A percentile compares a stretch with the other conserved stretches of the same genome.
phyloP scores from a whole-genome alignment of 1,284 basidiomycete species.

The Porogramme epimiltina region DNA sequence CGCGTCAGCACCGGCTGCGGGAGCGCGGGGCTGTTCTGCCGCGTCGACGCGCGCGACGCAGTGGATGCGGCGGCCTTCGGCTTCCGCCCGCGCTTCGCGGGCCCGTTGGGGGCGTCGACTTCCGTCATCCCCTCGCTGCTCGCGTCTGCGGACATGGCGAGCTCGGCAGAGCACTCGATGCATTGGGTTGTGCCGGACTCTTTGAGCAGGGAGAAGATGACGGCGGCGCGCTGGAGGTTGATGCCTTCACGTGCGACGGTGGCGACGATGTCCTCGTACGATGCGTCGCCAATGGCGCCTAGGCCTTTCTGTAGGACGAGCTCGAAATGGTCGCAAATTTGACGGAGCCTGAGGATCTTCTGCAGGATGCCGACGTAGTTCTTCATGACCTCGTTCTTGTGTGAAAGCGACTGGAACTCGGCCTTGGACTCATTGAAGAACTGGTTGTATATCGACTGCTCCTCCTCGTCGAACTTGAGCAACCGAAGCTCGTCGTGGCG shows the following conservation, averaged over 20 bases:
- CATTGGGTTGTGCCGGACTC: slow-evolving; percentile 89
- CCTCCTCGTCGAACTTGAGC: slow-evolving; percentile 83
- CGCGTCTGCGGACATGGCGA: slow-evolving; percentile 55
- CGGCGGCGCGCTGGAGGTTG: slow-evolving; percentile 69
- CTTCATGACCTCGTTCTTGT: slow-evolving; percentile 92
- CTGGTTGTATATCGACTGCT: slow-evolving; percentile 85
- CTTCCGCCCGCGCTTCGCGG: slow-evolving; percentile 66
- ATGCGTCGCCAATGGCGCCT: slow-evolving; percentile 44
- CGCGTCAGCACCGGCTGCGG: slow-evolving; percentile 78
- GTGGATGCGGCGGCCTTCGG: slow-evolving; percentile 43
- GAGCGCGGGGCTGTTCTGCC: slow-evolving; percentile 64
- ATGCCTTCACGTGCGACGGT: slow-evolving; percentile 85
- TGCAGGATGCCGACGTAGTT: slow-evolving; percentile 98
- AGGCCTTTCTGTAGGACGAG: slow-evolving; percentile 77
- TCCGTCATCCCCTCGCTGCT: slow-evolving; percentile 51
- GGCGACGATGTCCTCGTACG: slow-evolving; percentile 75
- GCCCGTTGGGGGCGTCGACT: slow-evolving; percentile 48
- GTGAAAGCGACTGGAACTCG: slow-evolving; percentile 85
- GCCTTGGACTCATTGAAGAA: slow-evolving; percentile 89
- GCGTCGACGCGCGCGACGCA: slow-evolving; percentile 63
- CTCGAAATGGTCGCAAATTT: slow-evolving; percentile 97
- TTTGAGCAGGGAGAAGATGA: slow-evolving; percentile 80
- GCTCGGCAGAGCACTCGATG: slow-evolving; percentile 82
- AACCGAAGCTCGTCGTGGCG: slow-evolving; percentile 84
- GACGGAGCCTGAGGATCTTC: slow-evolving; percentile 91